phyloP scores from a whole-genome alignment of 768 basidiomycete species.

The Phylloporus rhodoxanthus region DNA sequence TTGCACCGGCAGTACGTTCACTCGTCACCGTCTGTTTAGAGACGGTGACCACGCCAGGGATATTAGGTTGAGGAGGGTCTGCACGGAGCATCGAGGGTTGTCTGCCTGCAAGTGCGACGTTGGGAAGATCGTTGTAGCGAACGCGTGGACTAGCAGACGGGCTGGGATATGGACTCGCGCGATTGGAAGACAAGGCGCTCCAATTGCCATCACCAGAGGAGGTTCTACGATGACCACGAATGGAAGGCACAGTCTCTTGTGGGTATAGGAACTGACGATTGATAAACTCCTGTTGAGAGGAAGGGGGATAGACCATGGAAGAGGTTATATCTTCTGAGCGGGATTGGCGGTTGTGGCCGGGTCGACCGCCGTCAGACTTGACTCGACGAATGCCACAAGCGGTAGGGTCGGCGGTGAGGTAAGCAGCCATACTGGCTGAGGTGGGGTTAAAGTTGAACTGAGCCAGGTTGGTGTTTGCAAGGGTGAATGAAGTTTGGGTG shows the following conservation, averaged over 20 bases:
- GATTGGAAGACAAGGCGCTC: constrained; percentile 33
- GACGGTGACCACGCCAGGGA: constrained; percentile 21
- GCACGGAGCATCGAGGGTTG: constrained; percentile 22
- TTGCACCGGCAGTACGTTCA: constrained; percentile 81
- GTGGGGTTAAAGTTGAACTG: constrained; percentile 34
- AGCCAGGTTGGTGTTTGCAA: constrained; percentile 19
- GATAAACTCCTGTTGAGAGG: constrained; percentile 40
- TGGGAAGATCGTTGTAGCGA: constrained; percentile 46
- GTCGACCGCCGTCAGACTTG: constrained; percentile 42
- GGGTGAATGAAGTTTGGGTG: constrained; percentile 27
- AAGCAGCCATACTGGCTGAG: constrained; percentile 33
- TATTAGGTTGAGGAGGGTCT: constrained; percentile 7
- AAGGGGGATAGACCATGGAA: constrained; percentile 28
- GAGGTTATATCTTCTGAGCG: constrained; percentile 58
- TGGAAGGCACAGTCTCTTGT: constrained; percentile 31
- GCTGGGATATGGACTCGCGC: constrained; percentile 61
- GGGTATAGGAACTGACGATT: constrained; percentile 41
- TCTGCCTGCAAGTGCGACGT: constrained; percentile 22
- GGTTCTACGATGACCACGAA: constrained; percentile 40
- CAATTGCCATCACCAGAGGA: constrained; percentile 34
- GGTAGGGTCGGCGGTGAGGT: constrained; percentile 31
- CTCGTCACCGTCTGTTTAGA: constrained; percentile 87
- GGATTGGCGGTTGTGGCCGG: constrained; percentile 45
- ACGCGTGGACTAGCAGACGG: constrained; percentile 61
- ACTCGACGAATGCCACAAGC: constrained; percentile 41